A percentile compares a stretch with the other conserved stretches of the same genome.
Conservation (phyloP, 768 basidiomycete genomes). For the Trametes meyenii region DNA sequence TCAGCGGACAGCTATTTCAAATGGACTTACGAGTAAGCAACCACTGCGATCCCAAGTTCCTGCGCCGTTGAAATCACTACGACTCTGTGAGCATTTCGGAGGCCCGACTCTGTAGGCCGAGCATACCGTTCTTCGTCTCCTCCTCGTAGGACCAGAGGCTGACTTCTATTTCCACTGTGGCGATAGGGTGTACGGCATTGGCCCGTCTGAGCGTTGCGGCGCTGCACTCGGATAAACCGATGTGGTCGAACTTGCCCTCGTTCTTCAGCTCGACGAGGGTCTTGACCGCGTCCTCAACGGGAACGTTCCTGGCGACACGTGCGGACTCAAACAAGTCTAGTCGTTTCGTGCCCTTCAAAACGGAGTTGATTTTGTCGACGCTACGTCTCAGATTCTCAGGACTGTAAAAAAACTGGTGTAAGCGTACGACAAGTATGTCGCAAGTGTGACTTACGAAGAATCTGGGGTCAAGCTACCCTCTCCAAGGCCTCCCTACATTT, state of each 20-base stretch:
- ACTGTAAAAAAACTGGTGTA: conserved; percentile 5
- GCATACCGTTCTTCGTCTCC: conserved; percentile 47
- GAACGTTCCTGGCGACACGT: conserved; percentile 44
- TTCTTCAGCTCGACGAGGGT: conserved; percentile 48
- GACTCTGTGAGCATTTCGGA: not conserved
- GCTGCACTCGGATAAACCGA: conserved; percentile 59
- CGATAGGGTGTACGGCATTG: conserved; percentile 49
- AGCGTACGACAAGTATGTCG: not conserved
- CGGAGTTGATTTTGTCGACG: conserved; percentile 46
- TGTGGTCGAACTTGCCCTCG: conserved; percentile 61
- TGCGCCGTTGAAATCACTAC: conserved; percentile 54
- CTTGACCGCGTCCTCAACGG: conserved; percentile 50
- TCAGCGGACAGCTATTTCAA: not conserved
- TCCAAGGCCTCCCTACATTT: conserved; percentile 28
- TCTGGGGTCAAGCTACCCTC: conserved; percentile 22
- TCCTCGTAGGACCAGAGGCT: conserved; percentile 62
- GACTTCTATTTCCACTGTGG: conserved; percentile 68
- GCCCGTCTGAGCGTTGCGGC: conserved; percentile 48
- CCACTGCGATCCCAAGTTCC: conserved; percentile 60
- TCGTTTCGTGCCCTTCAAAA: conserved; percentile 53
- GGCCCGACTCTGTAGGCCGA: not conserved
- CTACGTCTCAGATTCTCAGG: conserved; percentile 51
- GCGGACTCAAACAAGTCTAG: conserved; percentile 64
- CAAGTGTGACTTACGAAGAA: conserved; percentile 31
- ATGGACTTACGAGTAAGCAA: conserved; percentile 55